Base-by-base conservation (phyloP, 1,284 basidiomycete genomes). In the Golubevia pallescens region DNA sequence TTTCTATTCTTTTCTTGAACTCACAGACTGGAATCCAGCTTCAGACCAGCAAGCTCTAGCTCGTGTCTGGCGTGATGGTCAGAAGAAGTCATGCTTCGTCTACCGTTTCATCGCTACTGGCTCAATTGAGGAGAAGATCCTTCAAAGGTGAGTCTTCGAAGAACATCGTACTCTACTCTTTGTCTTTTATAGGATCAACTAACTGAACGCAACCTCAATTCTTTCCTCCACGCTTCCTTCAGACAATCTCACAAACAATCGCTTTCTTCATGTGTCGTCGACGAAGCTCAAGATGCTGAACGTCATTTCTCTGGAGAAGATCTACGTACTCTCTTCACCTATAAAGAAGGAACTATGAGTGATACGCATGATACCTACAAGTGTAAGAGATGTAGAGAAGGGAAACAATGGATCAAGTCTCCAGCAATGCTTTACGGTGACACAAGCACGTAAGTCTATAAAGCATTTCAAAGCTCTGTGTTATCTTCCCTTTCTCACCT, bases 1-100 rank as follows among this genome's bases (percentile, higher is more conserved):
- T 60, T 14, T 16, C 8, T 8, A 28, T n/a, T 42, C 38, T 20
- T 23, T 16, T 60, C 19, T n/a, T 13, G 8, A 53, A 16, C 32
- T 19, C 13, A 10, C 80, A 94, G 95, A 98, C 84, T 97, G 96
- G 95, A 98, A 98, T 80, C 96, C 95, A 20, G 95, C 96, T 3
- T 94, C 95, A 48, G 96, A 99, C 86, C 97, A 99, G 86, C 97
- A 99, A 86, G 96, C 96, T 7, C 89, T 99, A 3, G 96, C 96
- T 52, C 93, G 96, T 86, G 96, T 99, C 1, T 99, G 96, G 96
- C 93, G 97, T 88, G 96, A 99, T 81, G 96, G 96, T 0, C 96
- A 99, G 86, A 99, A 97, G 90, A 99, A 99, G 90, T 72, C 73
- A n/a, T 64, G 28, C 6, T 85, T 84, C 61, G 82, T 85, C 21